Percentiles rank a stretch among this genome's conserved stretches.
phyloP scores from a whole-genome alignment of 75 land plant species.

The Chamaecyparis obtusa region DNA sequence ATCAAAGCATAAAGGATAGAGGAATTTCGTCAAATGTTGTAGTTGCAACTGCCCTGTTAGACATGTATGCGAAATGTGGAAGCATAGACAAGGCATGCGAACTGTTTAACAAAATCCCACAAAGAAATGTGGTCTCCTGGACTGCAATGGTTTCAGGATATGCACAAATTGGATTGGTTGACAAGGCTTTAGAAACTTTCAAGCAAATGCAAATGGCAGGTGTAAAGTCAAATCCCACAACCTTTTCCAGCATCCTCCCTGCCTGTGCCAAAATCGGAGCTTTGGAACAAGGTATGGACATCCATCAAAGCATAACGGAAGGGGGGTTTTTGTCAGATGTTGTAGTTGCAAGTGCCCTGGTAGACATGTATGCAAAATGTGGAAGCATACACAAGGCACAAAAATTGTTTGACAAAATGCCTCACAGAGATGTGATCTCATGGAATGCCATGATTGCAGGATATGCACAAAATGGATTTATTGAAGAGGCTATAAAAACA shows the following conservation, averaged over 20 bases:
- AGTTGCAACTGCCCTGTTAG: constrained; percentile 16
- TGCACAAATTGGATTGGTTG: constrained; percentile 12
- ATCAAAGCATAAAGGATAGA: constrained; percentile 1
- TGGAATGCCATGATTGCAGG: too few species aligned
- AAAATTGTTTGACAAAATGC: constrained; percentile 2
- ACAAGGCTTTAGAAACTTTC: constrained; percentile 13
- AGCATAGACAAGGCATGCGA: constrained; percentile 11
- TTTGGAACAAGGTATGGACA: constrained; percentile 9
- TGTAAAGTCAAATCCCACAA: constrained; percentile 3
- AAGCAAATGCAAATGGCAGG: constrained; percentile 19
- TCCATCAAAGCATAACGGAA: constrained; percentile 10
- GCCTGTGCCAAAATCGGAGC: constrained; percentile 22
- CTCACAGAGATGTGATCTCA: too few species aligned
- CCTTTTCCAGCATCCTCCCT: constrained; percentile 10
- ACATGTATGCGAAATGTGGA: constrained; percentile 27
- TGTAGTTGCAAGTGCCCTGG: constrained; percentile 20
- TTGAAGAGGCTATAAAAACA: too few species aligned
- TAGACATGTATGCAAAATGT: constrained; percentile 33
- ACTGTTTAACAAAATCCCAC: constrained; percentile 17
- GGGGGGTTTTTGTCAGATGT: constrained; percentile 11
- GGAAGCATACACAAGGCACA: constrained; percentile 15
- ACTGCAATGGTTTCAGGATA: constrained; percentile 20
- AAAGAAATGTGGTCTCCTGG: constrained; percentile 17
- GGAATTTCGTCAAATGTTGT: constrained; percentile 10
- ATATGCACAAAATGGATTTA: too few species aligned